Base-by-base conservation (phyloP, 2,329 filamentous ascomycete species). In the Exophiala phaeomuriformis region DNA sequence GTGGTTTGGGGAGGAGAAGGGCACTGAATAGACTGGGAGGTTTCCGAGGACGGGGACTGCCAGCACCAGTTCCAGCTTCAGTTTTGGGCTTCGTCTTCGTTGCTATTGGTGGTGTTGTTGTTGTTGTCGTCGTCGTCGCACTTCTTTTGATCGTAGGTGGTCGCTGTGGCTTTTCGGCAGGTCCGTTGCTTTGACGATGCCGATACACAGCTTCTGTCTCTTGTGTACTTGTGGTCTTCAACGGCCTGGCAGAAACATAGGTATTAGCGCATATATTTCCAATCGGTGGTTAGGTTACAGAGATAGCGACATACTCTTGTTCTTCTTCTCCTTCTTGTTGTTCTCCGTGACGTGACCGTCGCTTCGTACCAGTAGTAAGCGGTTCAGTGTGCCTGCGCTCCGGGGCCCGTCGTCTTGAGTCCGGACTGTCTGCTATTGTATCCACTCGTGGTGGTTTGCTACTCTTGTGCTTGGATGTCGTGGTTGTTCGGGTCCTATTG, bases 371-470 rank as follows among this genome's bases (percentile, higher is more conserved):
- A 41, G 39, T 28, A 10, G 33, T 6, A 6, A 19, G 12, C 31
- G 56, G 60, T 40, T 55, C 60, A 8, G 60, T 59, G 9, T 52
- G 45, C 10, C 58, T 56, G 33, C 60, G 56, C 41, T 60, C 58
- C 5, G 51, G 46, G 3, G 39, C 8, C 10, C 32, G 43, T 28
- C 49, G 53, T 27, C 42, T 42, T 6, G 37, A 49, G 8, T 51
- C 49, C 36, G n/a, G n/a, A 31, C 46, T 53, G 29, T n/a, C 49
- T 5, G 39, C 6, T 2, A 6, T 28, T 41, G 39, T 4, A 5
- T 27, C 43, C 27, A 48, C 37, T 30, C 33, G 28, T n/a, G 19
- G 9, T 30, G 35, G 19, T 19, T 52, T 53, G n/a, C n/a, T n/a
- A 30, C 41, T 49, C 31, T 31, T 51, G n/a, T 33, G 45, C 31